phyloP scores from a whole-genome alignment of 2,329 filamentous ascomycete species.

The Colletotrichum sp. region DNA sequence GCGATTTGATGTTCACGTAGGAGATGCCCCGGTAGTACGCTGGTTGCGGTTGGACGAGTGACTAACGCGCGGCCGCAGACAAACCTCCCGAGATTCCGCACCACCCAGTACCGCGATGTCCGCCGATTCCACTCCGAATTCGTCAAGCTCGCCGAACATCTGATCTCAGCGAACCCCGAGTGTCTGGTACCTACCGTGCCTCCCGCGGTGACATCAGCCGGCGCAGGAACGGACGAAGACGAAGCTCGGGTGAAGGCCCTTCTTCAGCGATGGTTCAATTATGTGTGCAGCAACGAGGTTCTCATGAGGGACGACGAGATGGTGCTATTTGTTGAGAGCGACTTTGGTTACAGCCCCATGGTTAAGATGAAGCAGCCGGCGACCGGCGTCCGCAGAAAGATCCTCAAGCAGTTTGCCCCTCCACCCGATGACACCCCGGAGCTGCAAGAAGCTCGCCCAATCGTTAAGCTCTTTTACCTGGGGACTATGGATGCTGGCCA shows the following conservation, averaged over 20 bases:
- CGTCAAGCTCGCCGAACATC: slow-evolving; percentile 91
- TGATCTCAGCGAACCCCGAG: slow-evolving; percentile 97
- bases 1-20: slow-evolving; percentile 94
- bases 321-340: slow-evolving; percentile 97
- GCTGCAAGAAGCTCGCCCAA: slow-evolving; percentile 84
- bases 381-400: slow-evolving; percentile 91
- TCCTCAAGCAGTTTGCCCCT: slow-evolving; percentile 97
- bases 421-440: slow-evolving; percentile 97
- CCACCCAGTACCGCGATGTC: slow-evolving; percentile 97
- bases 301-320: slow-evolving; percentile 96
- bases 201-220: slow-evolving; percentile 91
- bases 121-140: slow-evolving; percentile 96
- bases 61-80: slow-evolving; percentile 62
- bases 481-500: slow-evolving; percentile 97
- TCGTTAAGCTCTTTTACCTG: slow-evolving; percentile 95
- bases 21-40: slow-evolving; percentile 30
- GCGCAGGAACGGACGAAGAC: slow-evolving; percentile 95
- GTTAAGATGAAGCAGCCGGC: slow-evolving; percentile 96
- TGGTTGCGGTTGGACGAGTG: not conserved
- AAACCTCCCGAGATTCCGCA: slow-evolving; percentile 97
- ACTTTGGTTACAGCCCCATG: slow-evolving; percentile 97
- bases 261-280: slow-evolving; percentile 94
- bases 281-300: slow-evolving; percentile 88
- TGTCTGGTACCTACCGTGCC: slow-evolving; percentile 93
- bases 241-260: slow-evolving; percentile 86